phyloP scores from a whole-genome alignment of 257 asterid genomes.

The Forsythia viridissima region DNA sequence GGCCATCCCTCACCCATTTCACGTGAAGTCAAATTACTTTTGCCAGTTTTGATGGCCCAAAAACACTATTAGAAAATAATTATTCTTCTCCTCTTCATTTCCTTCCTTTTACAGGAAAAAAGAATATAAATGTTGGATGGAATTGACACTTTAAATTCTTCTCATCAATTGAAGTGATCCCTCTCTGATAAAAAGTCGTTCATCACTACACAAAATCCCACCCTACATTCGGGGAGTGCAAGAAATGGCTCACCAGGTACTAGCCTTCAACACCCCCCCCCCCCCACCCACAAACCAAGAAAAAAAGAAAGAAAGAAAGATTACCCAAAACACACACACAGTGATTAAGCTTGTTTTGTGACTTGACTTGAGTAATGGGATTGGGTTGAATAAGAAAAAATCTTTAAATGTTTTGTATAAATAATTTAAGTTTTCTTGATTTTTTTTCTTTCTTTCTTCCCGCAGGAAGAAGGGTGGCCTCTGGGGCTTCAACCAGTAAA shows the following conservation, averaged over 20 bases:
- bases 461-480: slow-evolving; percentile 84
- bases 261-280: not conserved
- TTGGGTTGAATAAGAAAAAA: slow-evolving; percentile 3
- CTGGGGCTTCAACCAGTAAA: slow-evolving; percentile 70
- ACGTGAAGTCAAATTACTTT: slow-evolving; percentile 5
- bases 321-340: not conserved
- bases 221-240: not conserved
- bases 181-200: not conserved
- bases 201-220: slow-evolving; percentile 12
- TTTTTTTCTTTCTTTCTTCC: not conserved
- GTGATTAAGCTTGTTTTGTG: not conserved
- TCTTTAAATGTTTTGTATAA: not conserved
- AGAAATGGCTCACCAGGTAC: slow-evolving; percentile 1
- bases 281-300: not conserved
- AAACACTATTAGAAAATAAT: not conserved
- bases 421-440: not conserved
- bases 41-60: not conserved
- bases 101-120: slow-evolving; percentile 21
- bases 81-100: not conserved
- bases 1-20: not conserved
- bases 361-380: not conserved
- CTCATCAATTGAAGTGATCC: slow-evolving; percentile 15
- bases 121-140: slow-evolving; percentile 11
- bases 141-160: slow-evolving; percentile 12
- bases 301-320: not conserved